Conservation (phyloP, 75 land plant genomes). For the Picea glauca region DNA sequence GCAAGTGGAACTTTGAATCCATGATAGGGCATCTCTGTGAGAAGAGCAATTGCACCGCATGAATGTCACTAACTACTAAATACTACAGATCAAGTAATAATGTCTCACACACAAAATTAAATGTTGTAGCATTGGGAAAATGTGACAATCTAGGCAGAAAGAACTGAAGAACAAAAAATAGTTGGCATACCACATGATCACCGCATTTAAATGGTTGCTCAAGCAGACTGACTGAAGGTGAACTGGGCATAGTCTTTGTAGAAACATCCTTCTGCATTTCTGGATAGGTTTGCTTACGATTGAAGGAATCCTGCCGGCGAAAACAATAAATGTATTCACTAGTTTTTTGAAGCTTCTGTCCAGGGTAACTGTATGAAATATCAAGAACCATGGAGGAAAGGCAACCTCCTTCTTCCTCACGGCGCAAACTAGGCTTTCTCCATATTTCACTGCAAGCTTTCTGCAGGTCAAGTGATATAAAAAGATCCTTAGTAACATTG, state of each 20-base stretch:
- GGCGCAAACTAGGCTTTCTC: slow-evolving; percentile 24
- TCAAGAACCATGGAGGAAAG: slow-evolving; percentile 61
- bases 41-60: too few species aligned
- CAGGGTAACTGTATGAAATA: slow-evolving; percentile 11
- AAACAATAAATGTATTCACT: slow-evolving; percentile 41
- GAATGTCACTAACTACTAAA: too few species aligned
- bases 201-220: slow-evolving; percentile 54
- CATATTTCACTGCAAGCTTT: slow-evolving; percentile 42
- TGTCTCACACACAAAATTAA: neutral
- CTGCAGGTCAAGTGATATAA: slow-evolving; percentile 27
- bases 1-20: too few species aligned
- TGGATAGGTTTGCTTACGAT: neutral
- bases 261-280: neutral
- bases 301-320: slow-evolving; percentile 21
- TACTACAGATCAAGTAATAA: too few species aligned
- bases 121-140: neutral
- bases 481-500: neutral
- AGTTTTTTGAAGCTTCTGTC: slow-evolving; percentile 5
- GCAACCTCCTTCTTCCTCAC: slow-evolving; percentile 26
- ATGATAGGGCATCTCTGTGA: too few species aligned
- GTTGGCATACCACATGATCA: slow-evolving; percentile 72
- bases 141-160: neutral
- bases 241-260: neutral
- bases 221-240: slow-evolving; percentile 19
- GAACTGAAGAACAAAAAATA: neutral